Evolutionary conservation across 179 eudicot genomes (phyloP).

Genomic region (Vitellaria paradoxa): DNA sequence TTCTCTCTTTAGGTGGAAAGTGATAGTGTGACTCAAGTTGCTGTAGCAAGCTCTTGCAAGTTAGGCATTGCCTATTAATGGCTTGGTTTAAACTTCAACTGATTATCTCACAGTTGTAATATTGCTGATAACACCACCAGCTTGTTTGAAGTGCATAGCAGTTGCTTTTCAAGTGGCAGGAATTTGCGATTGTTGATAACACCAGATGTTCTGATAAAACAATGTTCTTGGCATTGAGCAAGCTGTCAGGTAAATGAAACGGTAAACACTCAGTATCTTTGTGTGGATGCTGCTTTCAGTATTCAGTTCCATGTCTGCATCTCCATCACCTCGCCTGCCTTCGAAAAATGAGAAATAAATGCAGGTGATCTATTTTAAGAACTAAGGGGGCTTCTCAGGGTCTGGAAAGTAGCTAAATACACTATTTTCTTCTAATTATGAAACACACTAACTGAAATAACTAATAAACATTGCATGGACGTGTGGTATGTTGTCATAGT

Average conservation of each 20-base stretch:
- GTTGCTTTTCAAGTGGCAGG: constrained; percentile 8
- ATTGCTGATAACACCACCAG: not conserved
- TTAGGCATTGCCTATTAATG: not conserved
- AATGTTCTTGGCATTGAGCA: not conserved
- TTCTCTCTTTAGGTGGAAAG: not conserved
- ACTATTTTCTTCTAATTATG: not conserved
- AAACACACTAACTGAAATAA: not conserved
- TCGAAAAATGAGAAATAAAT: not conserved
- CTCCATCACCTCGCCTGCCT: not conserved
- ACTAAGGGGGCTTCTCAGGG: not conserved
- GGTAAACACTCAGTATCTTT: constrained; percentile 7
- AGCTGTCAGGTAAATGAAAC: not conserved
- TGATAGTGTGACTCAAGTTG: not conserved
- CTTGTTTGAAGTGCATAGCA: not conserved
- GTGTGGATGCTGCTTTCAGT: not conserved
- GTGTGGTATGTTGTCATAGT: not conserved
- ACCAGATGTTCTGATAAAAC: not conserved
- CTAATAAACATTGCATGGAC: not conserved
- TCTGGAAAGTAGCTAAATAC: not conserved
- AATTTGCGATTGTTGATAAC: not conserved
- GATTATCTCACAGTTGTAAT: not conserved
- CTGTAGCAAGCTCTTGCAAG: not conserved
- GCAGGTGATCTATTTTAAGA: not conserved
- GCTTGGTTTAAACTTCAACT: not conserved
- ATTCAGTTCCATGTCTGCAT: not conserved